phyloP scores from a whole-genome alignment of 2,329 filamentous ascomycete genomes.

The Alternaria burnsii region DNA sequence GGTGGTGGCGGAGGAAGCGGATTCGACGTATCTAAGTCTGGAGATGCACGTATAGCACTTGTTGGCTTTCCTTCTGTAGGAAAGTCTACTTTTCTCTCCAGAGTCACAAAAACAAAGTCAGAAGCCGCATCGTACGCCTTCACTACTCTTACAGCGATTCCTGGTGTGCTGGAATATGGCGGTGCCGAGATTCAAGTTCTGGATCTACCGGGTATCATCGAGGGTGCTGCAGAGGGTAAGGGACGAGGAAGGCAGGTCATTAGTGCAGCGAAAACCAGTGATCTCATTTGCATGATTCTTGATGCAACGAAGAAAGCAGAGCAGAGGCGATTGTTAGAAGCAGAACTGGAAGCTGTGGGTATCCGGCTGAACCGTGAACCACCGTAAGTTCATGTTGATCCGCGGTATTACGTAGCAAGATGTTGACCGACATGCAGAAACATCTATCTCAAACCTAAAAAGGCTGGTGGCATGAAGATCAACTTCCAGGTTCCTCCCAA shows the following conservation, averaged over 20 bases:
- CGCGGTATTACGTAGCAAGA: neutral
- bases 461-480: constrained; percentile 98
- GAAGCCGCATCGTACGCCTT: constrained; percentile 97
- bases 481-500: constrained; percentile 92
- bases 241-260: constrained; percentile 96
- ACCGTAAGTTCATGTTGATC: constrained; percentile 63
- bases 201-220: constrained; percentile 97
- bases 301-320: constrained; percentile 97
- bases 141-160: constrained; percentile 96
- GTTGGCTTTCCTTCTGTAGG: constrained; percentile 99
- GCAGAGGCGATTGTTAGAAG: constrained; percentile 87
- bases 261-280: constrained; percentile 96
- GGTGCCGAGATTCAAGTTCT: constrained; percentile 98
- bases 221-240: constrained; percentile 94
- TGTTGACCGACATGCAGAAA: constrained; percentile 66
- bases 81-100: constrained; percentile 98
- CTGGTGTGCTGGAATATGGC: constrained; percentile 95
- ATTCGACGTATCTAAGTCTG: constrained; percentile 91
- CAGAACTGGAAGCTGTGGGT: constrained; percentile 92
- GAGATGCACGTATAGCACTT: constrained; percentile 94
- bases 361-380: constrained; percentile 92
- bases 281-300: constrained; percentile 94
- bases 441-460: constrained; percentile 96
- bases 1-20: constrained; percentile 81
- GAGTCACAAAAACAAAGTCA: constrained; percentile 97